These are phyloP conservation scores for Thielaviopsis populi DNA, from an alignment of 2,329 filamentous ascomycete genomes.

Conservation along the genomic window DNA sequence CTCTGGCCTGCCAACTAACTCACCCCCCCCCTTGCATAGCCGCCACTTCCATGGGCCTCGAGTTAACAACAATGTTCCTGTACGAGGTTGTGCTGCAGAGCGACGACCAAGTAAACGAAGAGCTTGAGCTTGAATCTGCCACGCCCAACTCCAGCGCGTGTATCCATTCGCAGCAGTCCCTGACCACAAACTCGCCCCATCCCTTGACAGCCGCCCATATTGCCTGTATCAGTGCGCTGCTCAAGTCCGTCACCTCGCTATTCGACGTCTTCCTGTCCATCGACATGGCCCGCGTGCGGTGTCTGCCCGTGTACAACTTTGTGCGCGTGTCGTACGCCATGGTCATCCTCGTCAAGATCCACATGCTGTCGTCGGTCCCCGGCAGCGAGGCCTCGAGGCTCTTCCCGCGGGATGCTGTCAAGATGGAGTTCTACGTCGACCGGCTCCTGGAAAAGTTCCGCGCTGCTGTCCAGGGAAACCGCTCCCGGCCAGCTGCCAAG, in stretches of 20 bases:
- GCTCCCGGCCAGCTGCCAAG: constrained; percentile 50
- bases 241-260: constrained; percentile 25
- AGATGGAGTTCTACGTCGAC: constrained; percentile 51
- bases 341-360: constrained; percentile 60
- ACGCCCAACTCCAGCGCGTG: neutral
- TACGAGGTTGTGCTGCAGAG: constrained; percentile 60
- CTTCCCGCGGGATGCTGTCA: constrained; percentile 52
- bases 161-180: neutral
- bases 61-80: constrained; percentile 55
- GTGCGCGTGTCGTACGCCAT: constrained; percentile 58
- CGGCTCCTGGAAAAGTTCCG: constrained; percentile 54
- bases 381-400: constrained; percentile 54
- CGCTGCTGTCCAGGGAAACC: constrained; percentile 45
- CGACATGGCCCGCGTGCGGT: constrained; percentile 43
- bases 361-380: constrained; percentile 49
- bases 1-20: too few relatives aligned
- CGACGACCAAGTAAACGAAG: constrained; percentile 38
- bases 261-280: constrained; percentile 51
- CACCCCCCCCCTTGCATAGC: constrained; percentile 26
- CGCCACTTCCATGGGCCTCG: constrained; percentile 47
- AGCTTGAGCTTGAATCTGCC: neutral
- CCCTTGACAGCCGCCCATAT: constrained; percentile 22
- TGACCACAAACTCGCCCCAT: neutral
- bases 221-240: constrained; percentile 33
- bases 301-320: constrained; percentile 54